A percentile compares a stretch with the other conserved stretches of the same genome.
Conservation (phyloP, 2,329 filamentous ascomycete species). For the Emergomyces pasteurianus region DNA sequence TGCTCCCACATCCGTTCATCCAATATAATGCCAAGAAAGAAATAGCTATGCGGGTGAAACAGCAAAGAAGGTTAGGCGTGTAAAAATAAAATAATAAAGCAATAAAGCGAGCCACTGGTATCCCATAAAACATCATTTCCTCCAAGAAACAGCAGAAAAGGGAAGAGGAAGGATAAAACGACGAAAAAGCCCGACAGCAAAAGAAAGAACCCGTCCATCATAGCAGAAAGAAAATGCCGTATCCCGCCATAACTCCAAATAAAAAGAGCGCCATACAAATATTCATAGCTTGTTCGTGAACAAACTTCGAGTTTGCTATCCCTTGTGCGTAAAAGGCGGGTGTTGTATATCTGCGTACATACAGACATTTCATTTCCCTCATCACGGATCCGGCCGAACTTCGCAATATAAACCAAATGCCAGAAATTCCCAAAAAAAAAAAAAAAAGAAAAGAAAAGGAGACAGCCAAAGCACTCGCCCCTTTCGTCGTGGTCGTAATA, state of each 20-base stretch:
- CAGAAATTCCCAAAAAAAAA: no score
- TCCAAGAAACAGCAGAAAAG: background rate
- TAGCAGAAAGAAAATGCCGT: background rate
- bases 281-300: background rate
- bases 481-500: background rate
- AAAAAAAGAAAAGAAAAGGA: background rate
- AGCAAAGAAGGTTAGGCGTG: background rate
- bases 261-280: background rate
- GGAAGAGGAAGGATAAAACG: background rate
- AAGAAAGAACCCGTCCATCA: background rate
- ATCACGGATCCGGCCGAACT: constrained; percentile 1
- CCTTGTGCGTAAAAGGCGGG: background rate
- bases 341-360: background rate
- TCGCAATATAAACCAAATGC: background rate
- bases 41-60: no score
- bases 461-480: background rate
- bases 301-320: background rate
- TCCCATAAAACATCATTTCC: background rate
- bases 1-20: background rate
- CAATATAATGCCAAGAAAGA: background rate
- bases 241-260: background rate
- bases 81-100: background rate
- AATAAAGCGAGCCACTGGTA: background rate
- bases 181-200: background rate
- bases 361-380: background rate